Evolutionary conservation across 106 monocot genomes (phyloP).

Genomic region (Narthecium ossifragum): DNA sequence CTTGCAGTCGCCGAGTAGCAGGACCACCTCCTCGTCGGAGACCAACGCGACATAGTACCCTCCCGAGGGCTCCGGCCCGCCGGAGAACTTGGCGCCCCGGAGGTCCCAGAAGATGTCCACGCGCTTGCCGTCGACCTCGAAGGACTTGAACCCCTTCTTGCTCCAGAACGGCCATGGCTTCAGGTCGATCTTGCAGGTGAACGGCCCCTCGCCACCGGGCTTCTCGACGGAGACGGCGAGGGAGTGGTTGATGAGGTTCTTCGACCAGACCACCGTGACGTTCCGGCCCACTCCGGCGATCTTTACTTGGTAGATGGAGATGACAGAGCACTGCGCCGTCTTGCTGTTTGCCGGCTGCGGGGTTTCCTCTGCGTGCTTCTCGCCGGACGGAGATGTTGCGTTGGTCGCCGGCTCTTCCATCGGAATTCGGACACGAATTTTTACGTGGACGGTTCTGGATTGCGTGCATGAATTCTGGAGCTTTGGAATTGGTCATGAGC

Average conservation of each 20-base stretch:
- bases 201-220: not conserved
- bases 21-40: conserved; percentile 55
- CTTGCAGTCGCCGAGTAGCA: conserved; percentile 71
- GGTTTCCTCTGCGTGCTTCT: conserved; percentile 11
- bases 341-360: conserved; percentile 3
- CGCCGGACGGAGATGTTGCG: not conserved
- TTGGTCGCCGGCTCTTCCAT: conserved; percentile 26
- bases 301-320: conserved; percentile 44
- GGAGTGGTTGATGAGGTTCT: conserved; percentile 72
- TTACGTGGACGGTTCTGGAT: too few species aligned
- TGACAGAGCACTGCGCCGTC: conserved; percentile 53
- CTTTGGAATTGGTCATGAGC: not conserved
- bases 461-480: too few species aligned
- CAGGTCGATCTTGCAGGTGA: conserved; percentile 64
- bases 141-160: conserved; percentile 71
- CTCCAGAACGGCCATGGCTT: conserved; percentile 98
- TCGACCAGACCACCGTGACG: conserved; percentile 65
- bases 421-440: not conserved
- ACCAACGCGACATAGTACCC: conserved; percentile 82
- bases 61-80: conserved; percentile 56
- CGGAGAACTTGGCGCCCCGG: conserved; percentile 64
- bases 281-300: conserved; percentile 23
- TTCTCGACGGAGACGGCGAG: conserved; percentile 53
- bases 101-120: conserved; percentile 87
- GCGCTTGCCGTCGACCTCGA: conserved; percentile 32